Percentiles rank a stretch among this genome's conserved stretches.
phyloP scores from a whole-genome alignment of 2,329 filamentous ascomycete genomes.

The Pyricularia grisea region DNA sequence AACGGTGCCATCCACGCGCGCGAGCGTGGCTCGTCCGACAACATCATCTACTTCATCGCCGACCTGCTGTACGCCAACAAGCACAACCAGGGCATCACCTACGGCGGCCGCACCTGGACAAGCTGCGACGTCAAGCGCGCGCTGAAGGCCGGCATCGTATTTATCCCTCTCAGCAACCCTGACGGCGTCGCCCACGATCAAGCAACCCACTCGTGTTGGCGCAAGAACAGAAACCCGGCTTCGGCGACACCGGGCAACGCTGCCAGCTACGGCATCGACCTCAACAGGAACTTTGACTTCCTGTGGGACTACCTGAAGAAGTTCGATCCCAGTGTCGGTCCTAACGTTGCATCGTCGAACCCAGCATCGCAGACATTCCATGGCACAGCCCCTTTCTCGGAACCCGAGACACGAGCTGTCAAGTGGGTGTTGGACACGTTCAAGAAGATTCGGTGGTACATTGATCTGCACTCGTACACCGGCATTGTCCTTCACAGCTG shows the following conservation, averaged over 20 bases:
- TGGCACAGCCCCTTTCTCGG: constrained; percentile 40
- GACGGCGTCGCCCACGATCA: constrained; percentile 45
- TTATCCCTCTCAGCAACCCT: constrained; percentile 42
- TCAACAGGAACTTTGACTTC: constrained; percentile 50
- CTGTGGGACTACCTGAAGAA: constrained; percentile 41
- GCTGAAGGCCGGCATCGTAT: constrained; percentile 42
- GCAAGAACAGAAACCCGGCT: constrained; percentile 43
- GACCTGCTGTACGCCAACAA: constrained; percentile 46
- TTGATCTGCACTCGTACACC: constrained; percentile 47
- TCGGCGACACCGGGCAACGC: constrained; percentile 21
- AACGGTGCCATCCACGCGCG: constrained; percentile 46
- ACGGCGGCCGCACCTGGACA: constrained; percentile 41
- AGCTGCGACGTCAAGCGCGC: constrained; percentile 40
- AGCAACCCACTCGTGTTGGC: constrained; percentile 38
- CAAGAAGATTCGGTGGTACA: constrained; percentile 42
- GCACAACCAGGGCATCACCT: constrained; percentile 36
- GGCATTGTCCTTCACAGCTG: constrained; percentile 45
- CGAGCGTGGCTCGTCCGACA: constrained; percentile 47
- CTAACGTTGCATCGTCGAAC: constrained; percentile 30
- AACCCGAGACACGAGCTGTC: constrained; percentile 46
- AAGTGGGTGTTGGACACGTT: constrained; percentile 41
- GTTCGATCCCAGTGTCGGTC: constrained; percentile 29
- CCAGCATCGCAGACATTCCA: constrained; percentile 34
- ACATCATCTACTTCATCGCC: constrained; percentile 46
- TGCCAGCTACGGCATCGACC: constrained; percentile 33